Conservation (phyloP, 2,329 filamentous ascomycete species). For the Alternaria angustiovoidea region DNA sequence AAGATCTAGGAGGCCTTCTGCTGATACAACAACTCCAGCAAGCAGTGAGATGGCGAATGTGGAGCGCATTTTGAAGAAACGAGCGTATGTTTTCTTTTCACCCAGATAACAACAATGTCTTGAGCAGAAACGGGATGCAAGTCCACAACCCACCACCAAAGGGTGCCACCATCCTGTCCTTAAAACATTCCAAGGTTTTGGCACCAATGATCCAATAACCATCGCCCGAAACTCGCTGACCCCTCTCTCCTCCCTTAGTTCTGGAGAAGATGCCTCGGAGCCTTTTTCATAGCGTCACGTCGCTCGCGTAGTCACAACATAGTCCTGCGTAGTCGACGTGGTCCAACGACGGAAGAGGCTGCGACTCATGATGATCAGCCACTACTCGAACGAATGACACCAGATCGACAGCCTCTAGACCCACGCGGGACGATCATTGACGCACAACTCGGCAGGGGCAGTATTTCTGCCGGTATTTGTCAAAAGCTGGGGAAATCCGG, state of each 20-base stretch:
- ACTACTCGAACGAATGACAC: background rate
- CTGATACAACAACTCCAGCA: background rate
- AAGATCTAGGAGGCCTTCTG: conserved; percentile 14
- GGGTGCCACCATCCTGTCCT: background rate
- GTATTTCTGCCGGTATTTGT: background rate
- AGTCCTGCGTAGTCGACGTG: background rate
- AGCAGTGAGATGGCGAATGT: background rate
- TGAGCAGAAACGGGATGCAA: background rate
- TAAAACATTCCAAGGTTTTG: background rate
- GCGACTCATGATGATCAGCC: background rate
- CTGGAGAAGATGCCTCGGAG: background rate
- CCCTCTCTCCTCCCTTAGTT: background rate
- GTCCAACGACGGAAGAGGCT: background rate
- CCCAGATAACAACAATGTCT: background rate
- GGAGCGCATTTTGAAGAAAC: background rate
- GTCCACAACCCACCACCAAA: background rate
- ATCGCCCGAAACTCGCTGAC: background rate
- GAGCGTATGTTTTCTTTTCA: background rate
- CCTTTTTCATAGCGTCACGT: background rate
- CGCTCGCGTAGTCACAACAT: background rate
- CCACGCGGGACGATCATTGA: background rate
- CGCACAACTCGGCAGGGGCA: background rate
- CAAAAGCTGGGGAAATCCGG: background rate
- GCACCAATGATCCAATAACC: background rate
- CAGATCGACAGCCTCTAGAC: conserved; percentile 3